Evolutionary conservation across 1,284 basidiomycete species (phyloP).

Genomic region (Cronartium quercuum): DNA sequence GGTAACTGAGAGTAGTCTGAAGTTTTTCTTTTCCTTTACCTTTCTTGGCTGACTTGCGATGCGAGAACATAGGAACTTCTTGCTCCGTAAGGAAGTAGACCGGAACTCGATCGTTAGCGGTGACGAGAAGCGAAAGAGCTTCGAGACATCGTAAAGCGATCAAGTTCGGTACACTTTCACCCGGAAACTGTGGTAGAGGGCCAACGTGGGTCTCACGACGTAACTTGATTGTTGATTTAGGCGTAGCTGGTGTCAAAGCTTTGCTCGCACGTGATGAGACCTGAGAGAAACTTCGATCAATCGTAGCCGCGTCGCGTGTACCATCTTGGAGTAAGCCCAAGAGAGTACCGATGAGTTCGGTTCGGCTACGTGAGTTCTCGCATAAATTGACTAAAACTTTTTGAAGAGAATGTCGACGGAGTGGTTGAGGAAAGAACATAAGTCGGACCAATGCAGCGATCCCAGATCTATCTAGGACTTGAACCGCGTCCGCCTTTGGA

Average conservation of each 20-base stretch:
- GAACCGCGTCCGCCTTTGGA: conserved; percentile 70
- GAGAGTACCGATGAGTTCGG: conserved; percentile 85
- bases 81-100: conserved; percentile 92
- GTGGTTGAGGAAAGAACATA: conserved; percentile 90
- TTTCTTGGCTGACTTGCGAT: conserved; percentile 65
- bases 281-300: conserved; percentile 89
- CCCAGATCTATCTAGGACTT: conserved; percentile 83
- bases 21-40: conserved; percentile 81
- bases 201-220: conserved; percentile 36
- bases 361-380: conserved; percentile 85
- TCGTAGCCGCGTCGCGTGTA: conserved; percentile 79
- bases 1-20: conserved; percentile 67
- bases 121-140: conserved; percentile 76
- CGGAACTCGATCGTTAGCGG: conserved; percentile 70
- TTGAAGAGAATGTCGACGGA: conserved; percentile 76
- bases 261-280: conserved; percentile 71
- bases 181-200: conserved; percentile 62
- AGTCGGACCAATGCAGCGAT: conserved; percentile 84
- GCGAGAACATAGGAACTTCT: conserved; percentile 69
- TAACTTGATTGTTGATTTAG: conserved; percentile 62
- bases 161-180: conserved; percentile 78
- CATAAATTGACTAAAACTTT: conserved; percentile 90
- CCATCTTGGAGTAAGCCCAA: conserved; percentile 90
- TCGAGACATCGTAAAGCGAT: conserved; percentile 89
- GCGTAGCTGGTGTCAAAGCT: conserved; percentile 55